These are phyloP conservation scores for Salix exigua DNA, from an alignment of 345 rosid genomes.

Conservation along the genomic window DNA sequence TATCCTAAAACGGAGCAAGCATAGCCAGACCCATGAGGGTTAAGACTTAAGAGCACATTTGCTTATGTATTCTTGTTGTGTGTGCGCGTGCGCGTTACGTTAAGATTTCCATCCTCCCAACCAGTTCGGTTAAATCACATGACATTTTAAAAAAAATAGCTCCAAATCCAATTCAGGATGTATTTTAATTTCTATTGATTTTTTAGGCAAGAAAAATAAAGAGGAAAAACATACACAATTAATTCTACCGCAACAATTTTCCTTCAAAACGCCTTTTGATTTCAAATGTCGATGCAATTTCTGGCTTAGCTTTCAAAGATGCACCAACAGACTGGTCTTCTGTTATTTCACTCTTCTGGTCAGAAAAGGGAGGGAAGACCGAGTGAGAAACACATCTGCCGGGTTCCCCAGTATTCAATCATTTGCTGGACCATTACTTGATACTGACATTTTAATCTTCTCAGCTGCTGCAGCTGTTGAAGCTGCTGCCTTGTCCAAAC, in stretches of 20 bases:
- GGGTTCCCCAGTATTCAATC: neutral
- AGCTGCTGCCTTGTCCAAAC: conserved; percentile 68
- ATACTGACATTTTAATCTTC: conserved; percentile 21
- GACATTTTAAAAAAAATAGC: too few relatives aligned
- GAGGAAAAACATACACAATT: neutral
- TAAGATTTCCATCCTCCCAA: too few relatives aligned
- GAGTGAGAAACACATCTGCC: neutral
- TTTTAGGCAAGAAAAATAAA: neutral
- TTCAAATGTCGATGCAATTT: neutral
- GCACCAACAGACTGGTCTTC: neutral
- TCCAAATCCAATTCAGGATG: neutral
- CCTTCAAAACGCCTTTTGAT: too few relatives aligned
- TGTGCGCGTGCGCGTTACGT: too few relatives aligned
- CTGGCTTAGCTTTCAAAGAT: neutral
- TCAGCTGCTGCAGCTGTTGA: conserved; percentile 61
- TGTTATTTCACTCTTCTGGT: neutral
- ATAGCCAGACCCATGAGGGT: too few relatives aligned
- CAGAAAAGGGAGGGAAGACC: neutral
- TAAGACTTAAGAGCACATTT: too few relatives aligned
- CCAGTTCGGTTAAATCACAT: too few relatives aligned
- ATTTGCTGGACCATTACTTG: neutral
- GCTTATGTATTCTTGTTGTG: too few relatives aligned
- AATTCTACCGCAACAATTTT: neutral
- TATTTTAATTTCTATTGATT: too few relatives aligned
- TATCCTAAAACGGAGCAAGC: neutral